Evolutionary conservation across 2,329 filamentous ascomycete species (phyloP), one percentile per base, ranked within the genome.

Genomic region (Xylaria sp.): DNA sequence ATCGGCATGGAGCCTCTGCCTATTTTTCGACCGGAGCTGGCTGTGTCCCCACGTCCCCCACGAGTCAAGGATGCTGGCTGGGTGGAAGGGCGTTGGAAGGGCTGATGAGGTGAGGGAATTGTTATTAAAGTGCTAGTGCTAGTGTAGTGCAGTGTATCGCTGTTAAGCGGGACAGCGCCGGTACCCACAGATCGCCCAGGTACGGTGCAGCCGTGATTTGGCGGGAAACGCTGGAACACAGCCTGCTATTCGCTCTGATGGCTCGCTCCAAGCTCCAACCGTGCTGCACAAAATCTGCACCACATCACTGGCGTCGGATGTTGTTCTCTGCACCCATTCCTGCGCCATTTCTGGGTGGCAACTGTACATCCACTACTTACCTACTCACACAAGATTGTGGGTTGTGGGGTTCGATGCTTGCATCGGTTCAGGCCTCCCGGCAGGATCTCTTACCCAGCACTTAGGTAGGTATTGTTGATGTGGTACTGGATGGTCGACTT

Each of bases 241-340:
- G 7, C 44, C n/a, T 35, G 44, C 15, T 43, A 41, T 44, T 56
- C 59, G 54, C 48, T 25, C 56, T 51, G 41, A 49, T 63, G 44
- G 55, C 41, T 49, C n/a, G 53, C 52, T 47, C 65, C 62, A 56
- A 62, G 58, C 58, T 63, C 49, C 57, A 48, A 43, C 33, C 46
- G 53, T 40, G 38, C 54, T 64, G 54, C 60, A 59, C 54, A 52
- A 60, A 57, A 67, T 65, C 43, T 37, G 57, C 59, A 52, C 53
- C 51, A 56, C 62, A 53, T 54, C 23, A 55, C 40, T 67, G 58
- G 64, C 48, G 56, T 53, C 57, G 62, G 62, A 56, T 62, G 64
- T 60, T 38, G 58, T 57, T 55, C 49, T 54, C 44, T 38, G 13
- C 25, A 4, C 23, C 10, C 4, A 31, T n/a, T n/a, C n/a, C n/a